Base-by-base conservation (phyloP, 176 grass and related monocot genomes). In the Calamus simplicifolius region DNA sequence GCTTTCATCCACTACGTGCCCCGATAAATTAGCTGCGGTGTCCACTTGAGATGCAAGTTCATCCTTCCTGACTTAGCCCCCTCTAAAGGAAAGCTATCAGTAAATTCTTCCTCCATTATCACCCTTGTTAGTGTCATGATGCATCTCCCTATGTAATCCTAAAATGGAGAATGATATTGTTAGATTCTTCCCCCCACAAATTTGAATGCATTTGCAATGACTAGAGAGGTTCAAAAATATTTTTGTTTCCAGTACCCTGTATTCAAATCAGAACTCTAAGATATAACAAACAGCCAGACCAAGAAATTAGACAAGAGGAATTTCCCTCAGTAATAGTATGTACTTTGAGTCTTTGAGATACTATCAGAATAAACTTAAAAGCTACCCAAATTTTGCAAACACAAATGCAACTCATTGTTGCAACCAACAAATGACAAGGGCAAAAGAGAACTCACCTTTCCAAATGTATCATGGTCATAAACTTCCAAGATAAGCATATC, bases 401-500 rank as follows among this genome's bases (percentile, higher is more conserved):
- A 12, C 31, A 55, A 19, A 56, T 43, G 52, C 7, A 38, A 4
- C 29, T 16, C n/a, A 35, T 27, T 15, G 54, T 58, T 59, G 25
- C 35, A 43, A 43, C 35, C 35, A 16, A 25, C 29, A 62, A 60
- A 51, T 15, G 49, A 52, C 49, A 5, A 75, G 16, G 48, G 4
- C 54, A 52, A 50, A 38, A 4, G 49, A 25, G 35, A 67, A 49
- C 51, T 25, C 25, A 95, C 92, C 87, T 97, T 97, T 79, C 83
- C 83, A 63, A 97, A 97, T 31, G 92, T 97, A 79, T 97, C 92
- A 43, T 97, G 92, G 64, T 97, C 92, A 75, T 80, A 97, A 58
- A 97, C 75, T 84, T 97, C 92, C 49, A 97, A 89, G 55, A 97
- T 88, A 58, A 97, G 92, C 76, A 97, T 81, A 88, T 97, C 93